phyloP scores from a whole-genome alignment of 768 basidiomycete genomes.

The Phaeotremella skinneri region DNA sequence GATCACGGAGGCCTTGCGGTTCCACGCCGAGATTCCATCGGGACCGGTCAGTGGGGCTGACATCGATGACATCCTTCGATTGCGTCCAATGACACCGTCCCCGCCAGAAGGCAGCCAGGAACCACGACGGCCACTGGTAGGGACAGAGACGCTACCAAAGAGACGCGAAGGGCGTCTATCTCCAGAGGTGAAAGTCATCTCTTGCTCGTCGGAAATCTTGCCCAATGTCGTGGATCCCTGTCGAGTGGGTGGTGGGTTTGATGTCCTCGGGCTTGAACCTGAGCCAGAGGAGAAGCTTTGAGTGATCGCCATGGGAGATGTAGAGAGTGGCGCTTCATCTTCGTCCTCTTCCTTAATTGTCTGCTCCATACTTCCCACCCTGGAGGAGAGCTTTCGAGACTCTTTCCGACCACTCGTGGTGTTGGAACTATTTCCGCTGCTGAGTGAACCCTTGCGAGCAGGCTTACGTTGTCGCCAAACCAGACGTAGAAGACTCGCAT shows the following conservation, averaged over 20 bases:
- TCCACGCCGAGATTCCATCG: conserved; percentile 47
- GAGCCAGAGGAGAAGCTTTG: background rate
- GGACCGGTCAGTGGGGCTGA: conserved; percentile 32
- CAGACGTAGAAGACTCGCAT: conserved; percentile 43
- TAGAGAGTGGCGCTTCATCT: conserved; percentile 11
- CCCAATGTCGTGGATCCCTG: background rate
- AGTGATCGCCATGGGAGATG: background rate
- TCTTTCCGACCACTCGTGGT: conserved; percentile 1
- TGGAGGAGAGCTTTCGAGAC: conserved; percentile 7
- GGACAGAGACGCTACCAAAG: conserved; percentile 9
- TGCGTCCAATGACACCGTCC: conserved; percentile 8
- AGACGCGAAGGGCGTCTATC: background rate
- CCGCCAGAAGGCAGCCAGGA: conserved; percentile 34
- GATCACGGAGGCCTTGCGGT: conserved; percentile 46
- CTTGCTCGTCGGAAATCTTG: conserved; percentile 1
- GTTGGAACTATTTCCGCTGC: background rate
- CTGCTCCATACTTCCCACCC: conserved; percentile 17
- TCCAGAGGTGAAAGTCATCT: background rate
- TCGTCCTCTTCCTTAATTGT: conserved; percentile 40
- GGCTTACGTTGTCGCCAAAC: conserved; percentile 41
- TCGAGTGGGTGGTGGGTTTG: conserved; percentile 3
- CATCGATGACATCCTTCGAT: conserved; percentile 36
- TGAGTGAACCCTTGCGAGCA: background rate
- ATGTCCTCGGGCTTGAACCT: background rate
- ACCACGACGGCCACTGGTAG: conserved; percentile 26